Evolutionary conservation across 2,329 filamentous ascomycete genomes (phyloP).

Genomic region (Neopestalotiopsis clavispora): DNA sequence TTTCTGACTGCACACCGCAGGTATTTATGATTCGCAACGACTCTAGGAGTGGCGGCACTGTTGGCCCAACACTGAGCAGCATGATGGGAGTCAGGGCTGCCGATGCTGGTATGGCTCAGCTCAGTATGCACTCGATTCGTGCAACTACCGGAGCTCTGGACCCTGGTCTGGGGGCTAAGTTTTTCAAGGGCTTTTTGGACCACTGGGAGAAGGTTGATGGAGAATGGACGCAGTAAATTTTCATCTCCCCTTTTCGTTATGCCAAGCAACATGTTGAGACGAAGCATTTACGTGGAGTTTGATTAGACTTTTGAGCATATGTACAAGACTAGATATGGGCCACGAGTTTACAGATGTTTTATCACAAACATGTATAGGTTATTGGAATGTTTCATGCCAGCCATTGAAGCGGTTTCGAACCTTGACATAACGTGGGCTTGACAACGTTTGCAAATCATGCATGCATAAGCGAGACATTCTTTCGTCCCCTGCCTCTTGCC

Average conservation of each 20-base stretch:
- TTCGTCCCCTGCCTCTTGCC: no score
- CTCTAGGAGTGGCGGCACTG: slow-evolving; percentile 84
- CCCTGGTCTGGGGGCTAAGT: slow-evolving; percentile 84
- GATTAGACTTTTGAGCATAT: neutral
- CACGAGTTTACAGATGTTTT: neutral
- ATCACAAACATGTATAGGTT: neutral
- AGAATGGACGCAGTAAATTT: slow-evolving; percentile 63
- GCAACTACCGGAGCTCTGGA: slow-evolving; percentile 87
- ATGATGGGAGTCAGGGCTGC: slow-evolving; percentile 82
- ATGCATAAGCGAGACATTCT: neutral
- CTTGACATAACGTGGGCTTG: neutral
- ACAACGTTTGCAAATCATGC: neutral
- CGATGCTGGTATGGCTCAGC: slow-evolving; percentile 87
- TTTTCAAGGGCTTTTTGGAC: slow-evolving; percentile 90
- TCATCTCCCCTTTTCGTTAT: neutral
- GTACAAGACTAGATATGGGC: neutral
- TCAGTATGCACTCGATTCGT: slow-evolving; percentile 92
- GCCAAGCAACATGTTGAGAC: neutral
- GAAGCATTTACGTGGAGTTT: neutral
- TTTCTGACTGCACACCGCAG: slow-evolving; percentile 74
- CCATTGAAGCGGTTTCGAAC: neutral
- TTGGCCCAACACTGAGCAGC: slow-evolving; percentile 88
- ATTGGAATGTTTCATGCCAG: neutral
- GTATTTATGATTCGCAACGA: slow-evolving; percentile 96
- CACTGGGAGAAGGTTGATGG: slow-evolving; percentile 82